phyloP scores from a whole-genome alignment of 1,284 basidiomycete species.

The Meira nashicola region DNA sequence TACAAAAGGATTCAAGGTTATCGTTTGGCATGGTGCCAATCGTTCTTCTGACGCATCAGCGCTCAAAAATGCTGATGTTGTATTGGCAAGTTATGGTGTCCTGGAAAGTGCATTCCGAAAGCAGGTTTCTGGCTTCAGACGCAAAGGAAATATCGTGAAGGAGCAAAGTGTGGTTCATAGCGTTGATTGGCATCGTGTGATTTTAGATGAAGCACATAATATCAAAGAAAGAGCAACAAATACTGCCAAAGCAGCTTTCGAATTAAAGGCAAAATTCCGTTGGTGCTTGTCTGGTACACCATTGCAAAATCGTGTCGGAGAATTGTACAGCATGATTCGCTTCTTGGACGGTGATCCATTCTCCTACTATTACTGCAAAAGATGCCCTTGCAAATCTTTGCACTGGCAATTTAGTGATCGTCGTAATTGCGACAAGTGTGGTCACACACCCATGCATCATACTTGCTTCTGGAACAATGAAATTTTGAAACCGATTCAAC shows the following conservation, averaged over 20 bases:
- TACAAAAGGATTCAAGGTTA: slow-evolving; percentile 59
- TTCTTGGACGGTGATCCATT: slow-evolving; percentile 43
- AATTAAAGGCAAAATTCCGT: slow-evolving; percentile 69
- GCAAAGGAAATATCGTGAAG: slow-evolving; percentile 76
- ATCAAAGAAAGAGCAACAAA: slow-evolving; percentile 88
- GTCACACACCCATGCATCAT: slow-evolving; percentile 91
- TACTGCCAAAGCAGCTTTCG: slow-evolving; percentile 83
- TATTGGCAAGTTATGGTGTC: slow-evolving; percentile 61
- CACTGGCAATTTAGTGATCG: slow-evolving; percentile 86
- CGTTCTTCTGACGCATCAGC: slow-evolving; percentile 62
- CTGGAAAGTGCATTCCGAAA: slow-evolving; percentile 89
- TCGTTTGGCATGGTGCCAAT: slow-evolving; percentile 82
- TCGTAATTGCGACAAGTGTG: slow-evolving; percentile 79
- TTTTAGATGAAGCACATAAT: slow-evolving; percentile 87
- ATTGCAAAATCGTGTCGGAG: slow-evolving; percentile 73
- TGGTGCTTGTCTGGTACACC: slow-evolving; percentile 99
- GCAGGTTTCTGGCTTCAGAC: slow-evolving; percentile 84
- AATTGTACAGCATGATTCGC: slow-evolving; percentile 85
- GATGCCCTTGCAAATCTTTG: slow-evolving; percentile 77
- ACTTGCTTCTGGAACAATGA: slow-evolving; percentile 58
- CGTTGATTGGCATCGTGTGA: slow-evolving; percentile 77
- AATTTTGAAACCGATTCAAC: slow-evolving; percentile 51
- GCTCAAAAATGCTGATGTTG: slow-evolving; percentile 81
- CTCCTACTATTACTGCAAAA: slow-evolving; percentile 61
- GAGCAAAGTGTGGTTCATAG: slow-evolving; percentile 81